Percentiles rank a stretch among this genome's conserved stretches.
Conservation (phyloP, 805 yeast genomes). For the Metschnikowia bowlesiae region DNA sequence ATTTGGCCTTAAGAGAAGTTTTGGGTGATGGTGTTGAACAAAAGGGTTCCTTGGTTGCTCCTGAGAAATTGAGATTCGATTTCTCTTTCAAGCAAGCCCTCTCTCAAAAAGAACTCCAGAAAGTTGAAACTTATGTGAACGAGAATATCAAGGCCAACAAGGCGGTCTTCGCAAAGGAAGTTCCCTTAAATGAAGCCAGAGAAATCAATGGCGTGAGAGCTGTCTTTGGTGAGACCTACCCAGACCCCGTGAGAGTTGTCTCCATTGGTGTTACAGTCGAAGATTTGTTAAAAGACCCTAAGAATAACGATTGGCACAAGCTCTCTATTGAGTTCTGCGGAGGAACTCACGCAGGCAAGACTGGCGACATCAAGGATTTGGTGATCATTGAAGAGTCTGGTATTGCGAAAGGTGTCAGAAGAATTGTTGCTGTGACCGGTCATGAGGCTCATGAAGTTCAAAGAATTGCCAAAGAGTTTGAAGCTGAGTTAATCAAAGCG, state of each 20-base stretch:
- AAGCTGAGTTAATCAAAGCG: constrained; percentile 53
- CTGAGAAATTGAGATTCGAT: constrained; percentile 93
- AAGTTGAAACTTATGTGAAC: constrained; percentile 73
- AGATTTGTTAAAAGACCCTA: constrained; percentile 68
- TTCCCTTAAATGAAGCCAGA: constrained; percentile 67
- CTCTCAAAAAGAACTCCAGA: constrained; percentile 60
- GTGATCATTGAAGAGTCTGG: constrained; percentile 92
- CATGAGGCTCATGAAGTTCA: constrained; percentile 87
- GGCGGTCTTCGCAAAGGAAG: constrained; percentile 79
- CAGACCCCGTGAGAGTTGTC: constrained; percentile 98
- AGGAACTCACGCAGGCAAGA: constrained; percentile 93
- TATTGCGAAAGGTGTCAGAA: constrained; percentile 97
- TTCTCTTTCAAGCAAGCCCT: constrained; percentile 90
- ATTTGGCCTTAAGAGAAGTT: constrained; percentile 80
- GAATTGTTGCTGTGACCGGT: constrained; percentile 97
- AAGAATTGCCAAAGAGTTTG: constrained; percentile 72
- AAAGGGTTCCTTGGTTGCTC: constrained; percentile 94
- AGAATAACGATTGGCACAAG: constrained; percentile 67
- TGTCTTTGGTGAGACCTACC: constrained; percentile 97
- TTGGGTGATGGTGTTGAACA: constrained; percentile 89
- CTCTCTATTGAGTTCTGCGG: constrained; percentile 96
- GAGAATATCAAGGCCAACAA: constrained; percentile 66
- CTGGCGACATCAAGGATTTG: constrained; percentile 89
- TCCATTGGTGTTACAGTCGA: constrained; percentile 91
- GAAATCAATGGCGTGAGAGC: constrained; percentile 86